Evolutionary conservation across 2,329 filamentous ascomycete genomes (phyloP), one percentile per base, ranked within the genome.

Genomic region (Westerdykella sp.): DNA sequence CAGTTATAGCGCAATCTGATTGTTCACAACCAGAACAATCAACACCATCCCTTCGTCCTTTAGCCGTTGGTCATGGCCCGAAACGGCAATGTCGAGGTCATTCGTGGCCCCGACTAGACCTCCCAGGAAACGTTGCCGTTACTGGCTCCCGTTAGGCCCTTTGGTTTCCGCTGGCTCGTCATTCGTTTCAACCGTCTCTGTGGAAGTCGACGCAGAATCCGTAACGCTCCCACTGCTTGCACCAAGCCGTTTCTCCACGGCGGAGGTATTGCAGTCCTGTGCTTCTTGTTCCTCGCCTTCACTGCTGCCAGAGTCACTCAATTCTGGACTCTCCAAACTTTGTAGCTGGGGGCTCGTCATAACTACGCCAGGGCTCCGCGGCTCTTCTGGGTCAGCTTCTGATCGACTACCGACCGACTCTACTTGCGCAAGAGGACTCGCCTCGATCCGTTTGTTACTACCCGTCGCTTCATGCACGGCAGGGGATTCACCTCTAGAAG

Each of bases 381-480:
- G 32, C 14, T 40, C 39, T 12, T 40, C 13, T 30, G 55, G 49
- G 28, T 51, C 45, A 10, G 52, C 48, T 5, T 35, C 32, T 14
- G 32, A 35, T 9, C 16, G 9, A 14, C 3, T 18, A 15, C 16
- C 22, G 30, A 18, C 16, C n/a, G 32, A 35, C 21, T 63, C 54
- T 7, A 60, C 56, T 39, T 58, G 48, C 5, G 47, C 42, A 6
- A 68, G 48, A 6, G 63, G 60, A 40, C 59, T 64, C n/a, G 50
- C 31, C 3, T 64, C 62, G 2, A 47, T 47, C 14, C 40, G 40
- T 28, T 47, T 58, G 37, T 66, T 69, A 13, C 71, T 65, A 14
- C 71, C 74, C 32, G 74, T 69, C 6, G 73, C 75, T 44, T 68
- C 68, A 2, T 71, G 71, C 25, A 77, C 74, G 12, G 73, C 73